A percentile compares a stretch with the other conserved stretches of the same genome.
Evolutionary conservation across 2,329 filamentous ascomycete genomes (phyloP).

Genomic region (Colletotrichum costaricense): DNA sequence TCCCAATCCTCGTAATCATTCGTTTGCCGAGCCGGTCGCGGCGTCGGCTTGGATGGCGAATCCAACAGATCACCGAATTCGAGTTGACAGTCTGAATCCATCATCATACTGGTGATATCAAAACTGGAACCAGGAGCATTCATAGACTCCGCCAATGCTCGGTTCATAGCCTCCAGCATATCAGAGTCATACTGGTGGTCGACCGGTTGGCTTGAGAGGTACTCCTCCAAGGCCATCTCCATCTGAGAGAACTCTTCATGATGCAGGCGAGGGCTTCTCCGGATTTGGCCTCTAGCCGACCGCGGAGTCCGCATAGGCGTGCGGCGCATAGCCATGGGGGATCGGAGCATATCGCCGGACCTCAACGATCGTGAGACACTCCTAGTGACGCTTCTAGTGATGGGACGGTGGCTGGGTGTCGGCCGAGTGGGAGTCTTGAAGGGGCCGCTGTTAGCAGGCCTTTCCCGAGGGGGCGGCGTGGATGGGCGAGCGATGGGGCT

Average conservation of each 20-base stretch:
- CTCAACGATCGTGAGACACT: constrained; percentile 69
- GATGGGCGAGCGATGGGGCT: constrained; percentile 60
- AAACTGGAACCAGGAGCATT: constrained; percentile 20
- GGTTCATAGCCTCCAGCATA: constrained; percentile 34
- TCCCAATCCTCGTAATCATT: constrained; percentile 30
- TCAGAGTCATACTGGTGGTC: constrained; percentile 29
- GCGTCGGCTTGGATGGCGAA: constrained; percentile 21
- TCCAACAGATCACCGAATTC: constrained; percentile 32
- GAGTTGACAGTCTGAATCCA: constrained; percentile 22
- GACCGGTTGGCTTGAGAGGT: constrained; percentile 25
- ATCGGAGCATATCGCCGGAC: constrained; percentile 55
- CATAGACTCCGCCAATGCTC: constrained; percentile 30
- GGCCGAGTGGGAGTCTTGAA: constrained; percentile 74
- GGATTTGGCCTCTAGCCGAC: constrained; percentile 36
- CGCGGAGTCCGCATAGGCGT: constrained; percentile 62
- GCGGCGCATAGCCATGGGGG: constrained; percentile 57
- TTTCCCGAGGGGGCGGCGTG: constrained; percentile 63
- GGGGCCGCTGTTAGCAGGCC: constrained; percentile 55
- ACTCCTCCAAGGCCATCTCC: constrained; percentile 31
- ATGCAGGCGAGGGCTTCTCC: constrained; percentile 30
- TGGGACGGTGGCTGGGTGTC: constrained; percentile 70
- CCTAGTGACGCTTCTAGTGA: constrained; percentile 71
- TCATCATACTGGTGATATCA: constrained; percentile 27
- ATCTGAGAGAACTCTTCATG: constrained; percentile 32
- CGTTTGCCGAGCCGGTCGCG: neutral